phyloP scores from a whole-genome alignment of 2,329 filamentous ascomycete species.

The Diaporthe helianthi region DNA sequence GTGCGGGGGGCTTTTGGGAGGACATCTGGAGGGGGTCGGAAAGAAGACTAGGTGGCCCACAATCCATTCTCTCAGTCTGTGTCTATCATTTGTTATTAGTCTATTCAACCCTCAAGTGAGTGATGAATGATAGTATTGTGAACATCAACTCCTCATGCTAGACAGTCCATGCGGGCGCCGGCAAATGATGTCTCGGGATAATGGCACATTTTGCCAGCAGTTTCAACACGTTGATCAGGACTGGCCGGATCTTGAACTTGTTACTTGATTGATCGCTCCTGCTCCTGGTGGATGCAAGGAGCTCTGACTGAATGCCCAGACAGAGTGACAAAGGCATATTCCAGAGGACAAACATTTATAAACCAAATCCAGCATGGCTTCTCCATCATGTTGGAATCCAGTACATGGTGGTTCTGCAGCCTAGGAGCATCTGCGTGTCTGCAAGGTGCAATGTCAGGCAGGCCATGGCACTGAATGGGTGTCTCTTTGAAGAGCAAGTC shows the following conservation, averaged over 20 bases:
- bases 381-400: background rate
- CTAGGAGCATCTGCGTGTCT: background rate
- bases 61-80: background rate
- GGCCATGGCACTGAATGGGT: background rate
- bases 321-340: background rate
- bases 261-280: too few relatives aligned
- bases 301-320: background rate
- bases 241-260: background rate
- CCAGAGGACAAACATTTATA: background rate
- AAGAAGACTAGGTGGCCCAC: constrained; percentile 5
- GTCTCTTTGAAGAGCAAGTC: background rate
- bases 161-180: background rate
- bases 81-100: too few relatives aligned
- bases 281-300: background rate
- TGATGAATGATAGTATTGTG: background rate
- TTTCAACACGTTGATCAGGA: background rate
- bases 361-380: background rate
- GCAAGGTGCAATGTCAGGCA: background rate
- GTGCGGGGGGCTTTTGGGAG: constrained; percentile 4
- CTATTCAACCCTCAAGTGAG: background rate
- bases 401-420: background rate
- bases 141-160: background rate
- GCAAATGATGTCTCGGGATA: background rate
- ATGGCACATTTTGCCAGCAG: background rate
- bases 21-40: background rate